Conservation (phyloP, 2,329 filamentous ascomycete genomes). For the Orbilia blumenaviensis region DNA sequence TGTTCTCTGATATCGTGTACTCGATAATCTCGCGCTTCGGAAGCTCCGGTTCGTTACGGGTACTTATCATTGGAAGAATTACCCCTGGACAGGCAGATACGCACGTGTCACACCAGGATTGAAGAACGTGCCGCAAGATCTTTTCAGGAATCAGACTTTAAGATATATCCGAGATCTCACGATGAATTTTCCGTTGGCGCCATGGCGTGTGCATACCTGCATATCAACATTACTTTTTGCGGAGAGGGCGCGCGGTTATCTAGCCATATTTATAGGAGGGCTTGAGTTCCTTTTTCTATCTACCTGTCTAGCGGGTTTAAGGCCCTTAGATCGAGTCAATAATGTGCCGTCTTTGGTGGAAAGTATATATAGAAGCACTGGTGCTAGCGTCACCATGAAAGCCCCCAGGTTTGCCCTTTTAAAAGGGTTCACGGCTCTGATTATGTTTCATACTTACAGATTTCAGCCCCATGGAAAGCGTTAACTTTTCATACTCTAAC, state of each 20-base stretch:
- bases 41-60: not conserved
- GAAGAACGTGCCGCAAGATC: not conserved
- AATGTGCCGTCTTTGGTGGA: not conserved
- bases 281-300: not conserved
- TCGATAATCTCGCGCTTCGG: not conserved
- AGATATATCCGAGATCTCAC: not conserved
- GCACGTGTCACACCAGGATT: not conserved
- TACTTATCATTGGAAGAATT: not conserved
- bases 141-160: not conserved
- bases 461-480: too few species aligned
- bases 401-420: not conserved
- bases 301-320: not conserved
- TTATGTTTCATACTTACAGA: not conserved
- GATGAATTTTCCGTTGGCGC: not conserved
- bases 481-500: not conserved
- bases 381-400: not conserved
- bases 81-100: not conserved
- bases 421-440: not conserved
- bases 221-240: constrained; percentile 6
- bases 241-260: constrained; percentile 1
- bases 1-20: not conserved
- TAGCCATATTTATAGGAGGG: not conserved
- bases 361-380: not conserved
- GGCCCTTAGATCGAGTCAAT: not conserved
- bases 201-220: not conserved